A percentile compares a stretch with the other conserved stretches of the same genome.
phyloP scores from a whole-genome alignment of 805 yeast genomes.

The Spathaspora passalidarum region DNA sequence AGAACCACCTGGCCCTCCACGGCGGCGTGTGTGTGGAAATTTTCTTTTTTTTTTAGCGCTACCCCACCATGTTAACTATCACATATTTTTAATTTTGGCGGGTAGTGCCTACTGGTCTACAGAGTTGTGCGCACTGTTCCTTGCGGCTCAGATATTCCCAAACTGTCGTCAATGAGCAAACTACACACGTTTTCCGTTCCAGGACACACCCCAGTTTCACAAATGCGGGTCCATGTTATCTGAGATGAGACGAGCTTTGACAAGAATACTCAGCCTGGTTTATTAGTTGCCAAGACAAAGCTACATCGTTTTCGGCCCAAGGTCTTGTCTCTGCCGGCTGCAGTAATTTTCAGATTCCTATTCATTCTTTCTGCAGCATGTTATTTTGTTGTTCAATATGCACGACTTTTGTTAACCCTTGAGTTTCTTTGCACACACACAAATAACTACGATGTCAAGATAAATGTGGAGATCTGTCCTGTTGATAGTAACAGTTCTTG shows the following conservation, averaged over 20 bases:
- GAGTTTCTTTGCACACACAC: not conserved
- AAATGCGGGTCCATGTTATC: too few species aligned
- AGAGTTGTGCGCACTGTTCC: not conserved
- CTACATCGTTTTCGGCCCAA: too few species aligned
- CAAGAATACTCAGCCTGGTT: too few species aligned
- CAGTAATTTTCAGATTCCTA: too few species aligned
- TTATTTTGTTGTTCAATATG: not conserved
- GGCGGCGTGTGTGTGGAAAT: constrained; percentile 1
- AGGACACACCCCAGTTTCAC: not conserved
- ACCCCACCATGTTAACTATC: not conserved
- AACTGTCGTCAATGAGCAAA: not conserved
- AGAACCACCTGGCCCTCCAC: not conserved
- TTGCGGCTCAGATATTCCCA: not conserved
- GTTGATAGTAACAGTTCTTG: not conserved
- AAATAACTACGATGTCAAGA: not conserved
- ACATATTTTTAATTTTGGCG: too few species aligned
- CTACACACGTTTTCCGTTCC: not conserved
- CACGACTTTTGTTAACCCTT: not conserved
- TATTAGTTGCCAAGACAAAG: too few species aligned
- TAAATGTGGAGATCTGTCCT: not conserved
- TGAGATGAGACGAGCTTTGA: too few species aligned
- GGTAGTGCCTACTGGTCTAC: too few species aligned
- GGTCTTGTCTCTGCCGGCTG: too few species aligned
- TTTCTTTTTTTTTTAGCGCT: not conserved
- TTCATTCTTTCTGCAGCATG: too few species aligned